Evolutionary conservation across 768 basidiomycete genomes (phyloP), one percentile per base, ranked within the genome.

Genomic region (Tulasnella sp.): DNA sequence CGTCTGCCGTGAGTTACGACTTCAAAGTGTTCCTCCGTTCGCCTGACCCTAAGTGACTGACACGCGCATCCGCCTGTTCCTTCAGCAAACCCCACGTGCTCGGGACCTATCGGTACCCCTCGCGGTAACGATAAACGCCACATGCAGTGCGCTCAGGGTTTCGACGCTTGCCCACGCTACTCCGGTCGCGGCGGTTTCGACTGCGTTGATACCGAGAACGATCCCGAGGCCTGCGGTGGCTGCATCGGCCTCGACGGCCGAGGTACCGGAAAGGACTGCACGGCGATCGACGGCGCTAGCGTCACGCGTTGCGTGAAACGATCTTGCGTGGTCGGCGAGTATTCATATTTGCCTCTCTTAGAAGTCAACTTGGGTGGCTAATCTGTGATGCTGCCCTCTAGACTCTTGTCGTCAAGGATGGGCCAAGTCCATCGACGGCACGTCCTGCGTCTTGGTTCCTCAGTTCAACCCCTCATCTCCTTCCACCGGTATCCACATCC

Each of bases 221-320:
- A 79, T 40, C 42, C 73, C 7, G 78, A 79, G 71, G 42, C 68
- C 4, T 79, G 78, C 71, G 78, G 78, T 31, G 78, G 78, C 14
- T 79, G 78, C 44, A 12, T 79, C 18, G 40, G n/a, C 5, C 31
- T 72, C n/a, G 81, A 77, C 0, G 80, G 74, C 38, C 56, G 71
- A 18, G 79, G 71, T 44, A 34, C 21, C 18, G 88, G 88, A 2
- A 81, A 86, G 52, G 88, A 88, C 82, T 89, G 88, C 82, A 87
- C 87, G 76, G 83, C 84, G 9, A 87, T 88, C 80, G 85, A 86
- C n/a, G 83, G 87, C 74, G 87, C 87, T 34, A 85, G 85, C 75
- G 79, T 84, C 9, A 86, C 88, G 31, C 81, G 83, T 9, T 88
- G 88, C 83, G 79, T 81, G 3, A 80, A 81, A 9, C 85, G 87